Base-by-base conservation (phyloP, 2,329 filamentous ascomycete genomes). In the Epichloe coenophiala region DNA sequence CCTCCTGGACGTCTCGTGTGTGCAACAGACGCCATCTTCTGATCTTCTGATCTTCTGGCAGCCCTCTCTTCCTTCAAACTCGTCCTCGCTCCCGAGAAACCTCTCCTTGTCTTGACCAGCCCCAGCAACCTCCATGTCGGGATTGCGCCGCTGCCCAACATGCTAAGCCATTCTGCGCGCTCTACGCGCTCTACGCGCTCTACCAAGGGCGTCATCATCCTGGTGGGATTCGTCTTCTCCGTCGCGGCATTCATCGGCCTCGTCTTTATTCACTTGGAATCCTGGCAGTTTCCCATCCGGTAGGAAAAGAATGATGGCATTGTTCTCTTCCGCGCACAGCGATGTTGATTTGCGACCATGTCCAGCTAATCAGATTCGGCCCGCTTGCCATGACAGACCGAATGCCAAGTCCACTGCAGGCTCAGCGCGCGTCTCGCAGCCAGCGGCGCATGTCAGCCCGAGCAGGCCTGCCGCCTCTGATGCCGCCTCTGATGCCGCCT, bases 181-280 rank as follows among this genome's bases (percentile, higher is more conserved):
- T 61, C 63, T 42, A 63, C n/a, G n/a, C n/a, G n/a, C n/a, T n/a
- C n/a, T n/a, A n/a, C 62, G 53, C 61, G 64, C 47, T 61, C 63
- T 42, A 63, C 61, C 51, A 61, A 58, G 56, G 57, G 59, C 47
- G 58, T 60, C 49, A 55, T 59, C 52, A 54, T 67, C 23, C 48
- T 62, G 52, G 55, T 61, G 47, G 64, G 54, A 36, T 55, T 59
- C 40, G 55, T 66, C 44, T 55, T 68, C 55, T 66, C 65, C 54
- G 54, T 66, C 53, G 55, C 60, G 47, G 53, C 60, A 50, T 59
- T 66, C 41, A 56, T 62, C 40, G 61, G 62, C 52, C 57, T 68
- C 27, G 58, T 59, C 48, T 65, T 63, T 50, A 63, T 62, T 54
- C 61, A 64, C 49, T 53, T 66, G 27, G 63, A 62, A 49, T 58